Evolutionary conservation across 805 yeast species (phyloP).

Genomic region (Sugiyamaella mastotermitis): DNA sequence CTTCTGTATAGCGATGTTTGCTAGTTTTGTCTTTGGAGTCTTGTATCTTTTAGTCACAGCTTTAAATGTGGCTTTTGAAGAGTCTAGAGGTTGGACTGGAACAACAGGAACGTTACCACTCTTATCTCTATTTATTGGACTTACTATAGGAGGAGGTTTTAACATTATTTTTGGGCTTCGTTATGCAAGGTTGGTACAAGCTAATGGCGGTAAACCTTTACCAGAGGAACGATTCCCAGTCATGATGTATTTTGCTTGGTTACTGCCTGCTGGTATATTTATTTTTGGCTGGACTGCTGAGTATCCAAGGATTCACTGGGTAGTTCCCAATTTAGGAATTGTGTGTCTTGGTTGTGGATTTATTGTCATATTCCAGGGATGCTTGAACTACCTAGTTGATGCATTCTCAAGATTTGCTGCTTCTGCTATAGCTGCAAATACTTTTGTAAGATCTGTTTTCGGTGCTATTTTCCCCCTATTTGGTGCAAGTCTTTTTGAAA

Average conservation of each 20-base stretch:
- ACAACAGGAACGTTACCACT: slow-evolving; percentile 30
- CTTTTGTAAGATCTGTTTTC: slow-evolving; percentile 51
- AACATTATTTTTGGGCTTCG: slow-evolving; percentile 26
- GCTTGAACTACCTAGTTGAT: slow-evolving; percentile 56
- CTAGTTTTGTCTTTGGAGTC: slow-evolving; percentile 40
- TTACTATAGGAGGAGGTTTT: slow-evolving; percentile 26
- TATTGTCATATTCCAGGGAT: slow-evolving; percentile 52
- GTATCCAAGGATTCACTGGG: slow-evolving; percentile 39
- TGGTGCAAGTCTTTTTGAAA: slow-evolving; percentile 45
- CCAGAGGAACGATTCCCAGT: slow-evolving; percentile 58
- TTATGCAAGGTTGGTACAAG: slow-evolving; percentile 24
- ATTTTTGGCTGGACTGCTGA: slow-evolving; percentile 58
- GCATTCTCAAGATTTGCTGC: slow-evolving; percentile 54
- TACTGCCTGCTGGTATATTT: slow-evolving; percentile 50
- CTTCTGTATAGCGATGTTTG: slow-evolving; percentile 35
- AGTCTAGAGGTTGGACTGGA: slow-evolving; percentile 29
- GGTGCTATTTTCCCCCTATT: slow-evolving; percentile 61
- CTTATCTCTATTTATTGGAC: slow-evolving; percentile 31
- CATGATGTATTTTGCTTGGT: slow-evolving; percentile 43
- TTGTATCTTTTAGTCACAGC: slow-evolving; percentile 38
- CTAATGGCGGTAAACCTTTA: slow-evolving; percentile 40
- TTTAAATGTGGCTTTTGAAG: slow-evolving; percentile 33
- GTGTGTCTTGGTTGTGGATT: slow-evolving; percentile 48
- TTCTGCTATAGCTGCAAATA: slow-evolving; percentile 59
- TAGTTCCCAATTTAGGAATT: slow-evolving; percentile 55